phyloP scores from a whole-genome alignment of 176 grass and related monocot genomes.

The Tillandsia leiboldiana region DNA sequence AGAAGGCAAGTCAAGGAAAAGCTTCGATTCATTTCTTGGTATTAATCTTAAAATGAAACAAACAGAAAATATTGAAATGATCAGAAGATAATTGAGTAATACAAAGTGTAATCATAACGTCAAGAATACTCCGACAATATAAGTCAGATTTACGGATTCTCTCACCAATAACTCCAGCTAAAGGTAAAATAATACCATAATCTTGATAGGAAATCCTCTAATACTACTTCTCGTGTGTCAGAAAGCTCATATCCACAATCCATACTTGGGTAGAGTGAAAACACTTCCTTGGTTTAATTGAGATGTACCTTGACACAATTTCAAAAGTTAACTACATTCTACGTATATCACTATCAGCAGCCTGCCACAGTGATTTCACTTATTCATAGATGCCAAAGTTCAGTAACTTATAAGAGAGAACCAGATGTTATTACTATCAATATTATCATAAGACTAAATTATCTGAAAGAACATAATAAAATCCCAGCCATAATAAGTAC shows the following conservation, averaged over 20 bases:
- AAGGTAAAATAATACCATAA: not conserved
- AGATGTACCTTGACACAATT: not conserved
- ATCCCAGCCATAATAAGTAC: no score
- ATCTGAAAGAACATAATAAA: no score
- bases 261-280: slow-evolving; percentile 1
- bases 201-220: not conserved
- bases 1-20: not conserved
- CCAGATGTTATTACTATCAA: no score
- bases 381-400: no score
- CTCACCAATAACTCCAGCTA: not conserved
- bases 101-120: not conserved
- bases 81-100: not conserved
- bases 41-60: not conserved
- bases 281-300: not conserved
- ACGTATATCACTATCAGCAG: not conserved
- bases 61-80: not conserved
- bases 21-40: not conserved
- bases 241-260: not conserved
- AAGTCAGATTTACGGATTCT: not conserved
- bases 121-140: not conserved
- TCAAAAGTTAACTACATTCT: not conserved
- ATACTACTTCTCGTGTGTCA: not conserved
- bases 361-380: not conserved
- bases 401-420: no score
- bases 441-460: no score